These are phyloP conservation scores for Aspergillus ustus DNA, from an alignment of 2,329 filamentous ascomycete species.

Conservation along the genomic window DNA sequence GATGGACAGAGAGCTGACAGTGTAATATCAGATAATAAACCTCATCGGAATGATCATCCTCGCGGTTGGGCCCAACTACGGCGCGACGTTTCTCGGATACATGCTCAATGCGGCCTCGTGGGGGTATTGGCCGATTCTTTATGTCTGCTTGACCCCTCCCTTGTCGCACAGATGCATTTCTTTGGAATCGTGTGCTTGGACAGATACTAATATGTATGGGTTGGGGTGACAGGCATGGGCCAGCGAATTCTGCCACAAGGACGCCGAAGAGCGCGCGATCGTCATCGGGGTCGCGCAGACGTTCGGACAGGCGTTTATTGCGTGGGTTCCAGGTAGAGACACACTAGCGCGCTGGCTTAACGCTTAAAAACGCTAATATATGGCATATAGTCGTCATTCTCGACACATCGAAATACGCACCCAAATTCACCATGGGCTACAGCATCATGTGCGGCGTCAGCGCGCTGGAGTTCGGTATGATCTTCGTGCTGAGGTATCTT, in stretches of 20 bases:
- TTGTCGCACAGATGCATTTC: neutral
- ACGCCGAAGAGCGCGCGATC: neutral
- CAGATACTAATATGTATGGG: neutral
- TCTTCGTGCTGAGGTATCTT: neutral
- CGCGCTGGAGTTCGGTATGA: neutral
- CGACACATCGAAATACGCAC: neutral
- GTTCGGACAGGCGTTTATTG: neutral
- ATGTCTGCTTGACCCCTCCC: neutral
- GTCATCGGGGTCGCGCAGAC: slow-evolving; percentile 6
- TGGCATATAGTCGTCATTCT: neutral
- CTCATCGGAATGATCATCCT: neutral
- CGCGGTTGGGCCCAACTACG: neutral
- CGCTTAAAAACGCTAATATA: neutral
- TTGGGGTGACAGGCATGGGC: neutral
- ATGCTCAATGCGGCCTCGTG: neutral
- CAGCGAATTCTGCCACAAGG: neutral
- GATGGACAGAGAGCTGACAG: too few species aligned
- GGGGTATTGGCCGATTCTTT: neutral
- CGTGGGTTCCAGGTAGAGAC: neutral
- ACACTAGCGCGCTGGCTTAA: too few species aligned
- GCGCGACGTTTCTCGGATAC: neutral
- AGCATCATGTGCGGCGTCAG: neutral
- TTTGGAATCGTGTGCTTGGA: too few species aligned
- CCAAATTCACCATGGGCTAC: neutral
- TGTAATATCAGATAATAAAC: neutral